These are phyloP conservation scores for Clarireedia homoeocarpa DNA, from an alignment of 2,329 filamentous ascomycete species.

Conservation along the genomic window DNA sequence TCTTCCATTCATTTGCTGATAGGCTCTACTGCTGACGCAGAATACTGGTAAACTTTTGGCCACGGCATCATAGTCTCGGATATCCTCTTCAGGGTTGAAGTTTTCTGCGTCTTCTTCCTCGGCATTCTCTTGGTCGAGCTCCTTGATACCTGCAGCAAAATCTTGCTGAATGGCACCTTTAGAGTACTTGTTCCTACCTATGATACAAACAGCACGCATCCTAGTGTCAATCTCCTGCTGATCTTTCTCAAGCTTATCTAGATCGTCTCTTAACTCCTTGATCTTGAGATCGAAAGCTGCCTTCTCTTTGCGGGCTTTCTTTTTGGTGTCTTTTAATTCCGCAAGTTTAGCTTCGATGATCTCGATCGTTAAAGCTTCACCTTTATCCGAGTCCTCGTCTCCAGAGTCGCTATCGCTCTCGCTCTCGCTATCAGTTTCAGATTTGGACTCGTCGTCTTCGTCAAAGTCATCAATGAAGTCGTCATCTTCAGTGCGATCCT, in stretches of 20 bases:
- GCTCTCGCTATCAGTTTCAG: slow-evolving; percentile 19
- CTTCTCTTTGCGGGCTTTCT: slow-evolving; percentile 30
- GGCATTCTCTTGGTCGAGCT: slow-evolving; percentile 47
- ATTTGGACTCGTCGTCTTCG: slow-evolving; percentile 22
- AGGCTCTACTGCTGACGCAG: slow-evolving; percentile 54
- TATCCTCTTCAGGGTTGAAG: slow-evolving; percentile 47
- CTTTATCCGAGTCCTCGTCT: slow-evolving; percentile 11
- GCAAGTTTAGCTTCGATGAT: slow-evolving; percentile 36
- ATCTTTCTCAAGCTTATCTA: slow-evolving; percentile 24
- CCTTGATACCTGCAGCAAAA: slow-evolving; percentile 51
- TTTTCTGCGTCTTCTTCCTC: slow-evolving; percentile 44
- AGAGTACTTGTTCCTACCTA: slow-evolving; percentile 48
- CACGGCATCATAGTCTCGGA: slow-evolving; percentile 50
- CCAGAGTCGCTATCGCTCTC: slow-evolving; percentile 9
- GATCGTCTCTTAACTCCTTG: slow-evolving; percentile 32
- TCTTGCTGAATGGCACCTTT: slow-evolving; percentile 47
- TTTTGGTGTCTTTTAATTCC: slow-evolving; percentile 36
- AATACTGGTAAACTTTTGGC: slow-evolving; percentile 52
- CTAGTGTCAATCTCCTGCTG: slow-evolving; percentile 29
- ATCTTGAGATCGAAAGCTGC: slow-evolving; percentile 29
- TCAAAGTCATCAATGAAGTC: slow-evolving; percentile 21
- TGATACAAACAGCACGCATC: slow-evolving; percentile 39
- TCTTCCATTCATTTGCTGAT: slow-evolving; percentile 52
- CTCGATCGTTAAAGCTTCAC: slow-evolving; percentile 33
- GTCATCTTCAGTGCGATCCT: slow-evolving; percentile 26